A percentile compares a stretch with the other conserved stretches of the same genome.
phyloP scores from a whole-genome alignment of 1,139 yeast species.

The Debaryomycetaceae sp. region DNA sequence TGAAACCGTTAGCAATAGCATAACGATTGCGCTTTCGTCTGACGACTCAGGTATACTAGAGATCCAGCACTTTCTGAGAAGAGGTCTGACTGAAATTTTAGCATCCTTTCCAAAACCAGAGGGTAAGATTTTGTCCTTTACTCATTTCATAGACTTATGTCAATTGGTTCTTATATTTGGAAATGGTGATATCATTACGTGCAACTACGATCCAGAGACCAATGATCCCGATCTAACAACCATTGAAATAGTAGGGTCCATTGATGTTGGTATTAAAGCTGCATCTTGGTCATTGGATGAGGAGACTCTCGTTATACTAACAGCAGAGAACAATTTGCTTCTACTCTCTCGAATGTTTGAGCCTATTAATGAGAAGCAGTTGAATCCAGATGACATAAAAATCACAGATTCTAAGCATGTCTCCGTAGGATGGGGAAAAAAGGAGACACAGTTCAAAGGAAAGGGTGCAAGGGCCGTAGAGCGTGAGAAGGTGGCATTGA shows the following conservation, averaged over 20 bases:
- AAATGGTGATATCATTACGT: conserved; percentile 67
- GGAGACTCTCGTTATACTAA: conserved; percentile 73
- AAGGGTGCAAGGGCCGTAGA: conserved; percentile 84
- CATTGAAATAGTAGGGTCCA: conserved; percentile 78
- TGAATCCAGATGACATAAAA: conserved; percentile 61
- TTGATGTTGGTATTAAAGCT: conserved; percentile 70
- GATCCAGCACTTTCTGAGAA: conserved; percentile 52
- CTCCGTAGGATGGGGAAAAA: conserved; percentile 98
- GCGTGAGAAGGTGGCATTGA: conserved; percentile 56
- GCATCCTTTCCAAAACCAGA: conserved; percentile 50
- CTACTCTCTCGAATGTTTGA: conserved; percentile 77
- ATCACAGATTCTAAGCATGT: conserved; percentile 74
- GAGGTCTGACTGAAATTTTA: conserved; percentile 50
- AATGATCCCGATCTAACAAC: conserved; percentile 53
- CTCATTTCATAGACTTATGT: conserved; percentile 61
- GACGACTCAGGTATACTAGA: conserved; percentile 53
- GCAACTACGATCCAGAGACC: conserved; percentile 51
- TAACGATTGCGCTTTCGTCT: conserved; percentile 65
- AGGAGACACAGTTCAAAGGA: conserved; percentile 96
- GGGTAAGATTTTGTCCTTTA: conserved; percentile 43
- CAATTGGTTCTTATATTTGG: conserved; percentile 61
- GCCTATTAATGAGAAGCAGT: conserved; percentile 62
- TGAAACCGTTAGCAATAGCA: conserved; percentile 71
- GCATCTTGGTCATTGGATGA: conserved; percentile 93
- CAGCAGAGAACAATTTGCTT: conserved; percentile 58